Base-by-base conservation (phyloP, 2,329 filamentous ascomycete species). In the Pseudopithomyces maydicus region DNA sequence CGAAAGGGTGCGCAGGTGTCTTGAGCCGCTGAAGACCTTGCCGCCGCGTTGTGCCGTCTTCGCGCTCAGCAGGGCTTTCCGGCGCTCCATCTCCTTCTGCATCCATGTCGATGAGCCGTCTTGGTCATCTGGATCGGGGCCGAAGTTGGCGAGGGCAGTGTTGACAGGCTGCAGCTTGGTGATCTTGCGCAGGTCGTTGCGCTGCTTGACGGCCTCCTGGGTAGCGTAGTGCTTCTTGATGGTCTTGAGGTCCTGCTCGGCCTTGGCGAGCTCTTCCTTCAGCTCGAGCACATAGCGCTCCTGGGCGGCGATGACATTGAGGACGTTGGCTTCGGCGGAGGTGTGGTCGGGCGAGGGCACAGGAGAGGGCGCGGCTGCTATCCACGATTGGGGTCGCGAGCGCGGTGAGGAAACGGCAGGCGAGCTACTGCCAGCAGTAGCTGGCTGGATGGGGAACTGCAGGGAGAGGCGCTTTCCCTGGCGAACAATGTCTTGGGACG, bases 251-350 rank as follows among this genome's bases (percentile, higher is more conserved):
- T 96, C 90, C 12, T 81, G 78, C 73, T 99, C 94, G 6, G 95
- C 94, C 57, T 88, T 88, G 22, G 82, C 80, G n/a, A 99, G 81
- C 75, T 98, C 94, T 74, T 99, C 95, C 57, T 88, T 90, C 51
- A 99, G 81, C 77, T 98, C 95, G 55, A 99, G 79, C 1, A 99
- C 94, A 64, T 87, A 88, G 55, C 95, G 85, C 79, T 99, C 95
- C 78, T 98, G 93, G 14, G 91, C 88, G 43, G 95, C 95, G 68
- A 99, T 90, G 55, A 93, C 90, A 59, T 92, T 93, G 63, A 99
- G 88, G 68, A 97, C 90, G 60, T 74, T 77, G 44, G 65, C 67
- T 54, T 76, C 73, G 14, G 71, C 55, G 41, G 65, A 53, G 33
- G 61, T 38, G 26, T 61, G 44, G 45, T 73, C 72, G 8, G 69